Conservation (phyloP, 495 filamentous ascomycete species). For the Aspergillus sclerotiicarbonarius region DNA sequence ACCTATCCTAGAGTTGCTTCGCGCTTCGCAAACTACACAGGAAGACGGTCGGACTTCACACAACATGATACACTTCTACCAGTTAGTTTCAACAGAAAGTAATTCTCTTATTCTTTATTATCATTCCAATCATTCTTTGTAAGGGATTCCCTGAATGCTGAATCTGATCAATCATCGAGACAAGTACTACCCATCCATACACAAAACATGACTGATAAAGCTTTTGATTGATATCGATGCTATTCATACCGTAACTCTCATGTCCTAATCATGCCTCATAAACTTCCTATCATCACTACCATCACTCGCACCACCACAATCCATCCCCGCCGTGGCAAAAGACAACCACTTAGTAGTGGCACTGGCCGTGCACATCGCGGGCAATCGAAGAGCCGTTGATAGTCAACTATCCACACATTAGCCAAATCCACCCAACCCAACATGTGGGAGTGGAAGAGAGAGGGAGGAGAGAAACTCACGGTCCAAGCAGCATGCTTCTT, state of each 20-base stretch:
- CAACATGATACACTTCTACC: no score
- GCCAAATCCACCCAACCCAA: not conserved
- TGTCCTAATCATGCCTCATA: not conserved
- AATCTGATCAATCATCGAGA: no score
- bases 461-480: not conserved
- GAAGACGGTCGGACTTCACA: no score
- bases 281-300: not conserved
- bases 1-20: no score
- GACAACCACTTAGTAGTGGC: not conserved
- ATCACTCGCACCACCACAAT: not conserved
- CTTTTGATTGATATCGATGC: no score
- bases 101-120: no score
- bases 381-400: not conserved
- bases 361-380: not conserved
- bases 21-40: no score
- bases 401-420: not conserved
- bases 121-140: no score
- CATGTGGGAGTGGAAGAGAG: not conserved
- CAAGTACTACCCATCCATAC: not conserved
- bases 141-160: no score
- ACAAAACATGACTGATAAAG: no score
- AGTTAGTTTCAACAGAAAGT: no score
- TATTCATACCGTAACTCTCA: not conserved
- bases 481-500: conserved; percentile 6
- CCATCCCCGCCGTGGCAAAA: not conserved